Conservation (phyloP, 2,329 filamentous ascomycete species). For the Hawksworthiomyces lignivorus region DNA sequence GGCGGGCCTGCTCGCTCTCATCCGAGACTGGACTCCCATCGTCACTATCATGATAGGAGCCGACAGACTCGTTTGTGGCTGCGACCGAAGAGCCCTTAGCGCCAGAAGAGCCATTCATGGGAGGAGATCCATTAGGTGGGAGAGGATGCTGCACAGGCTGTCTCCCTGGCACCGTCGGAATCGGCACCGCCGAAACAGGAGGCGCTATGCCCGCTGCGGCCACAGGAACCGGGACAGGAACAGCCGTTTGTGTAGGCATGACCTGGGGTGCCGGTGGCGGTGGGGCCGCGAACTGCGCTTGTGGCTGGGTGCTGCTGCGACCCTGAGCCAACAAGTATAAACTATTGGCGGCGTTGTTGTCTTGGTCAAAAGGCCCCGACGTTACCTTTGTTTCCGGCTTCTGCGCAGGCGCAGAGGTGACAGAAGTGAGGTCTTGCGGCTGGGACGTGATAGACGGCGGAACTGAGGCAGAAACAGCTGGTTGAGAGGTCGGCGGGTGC, state of each 20-base stretch:
- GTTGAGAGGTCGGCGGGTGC: conserved; percentile 21
- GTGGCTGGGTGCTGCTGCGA: conserved; percentile 45
- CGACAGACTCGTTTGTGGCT: conserved; percentile 20
- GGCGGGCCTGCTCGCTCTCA: conserved; percentile 60
- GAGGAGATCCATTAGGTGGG: conserved; percentile 38
- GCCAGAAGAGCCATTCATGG: conserved; percentile 34
- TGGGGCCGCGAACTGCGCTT: conserved; percentile 38
- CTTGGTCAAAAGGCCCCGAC: conserved; percentile 71
- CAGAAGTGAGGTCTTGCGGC: conserved; percentile 43
- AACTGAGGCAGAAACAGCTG: conserved; percentile 20
- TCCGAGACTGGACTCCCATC: conserved; percentile 68
- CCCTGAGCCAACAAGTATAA: conserved; percentile 82
- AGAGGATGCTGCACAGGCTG: conserved; percentile 19
- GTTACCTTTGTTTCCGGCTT: conserved; percentile 45
- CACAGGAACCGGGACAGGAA: conserved; percentile 13
- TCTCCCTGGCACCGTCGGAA: conserved; percentile 15
- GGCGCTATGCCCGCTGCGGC: background rate
- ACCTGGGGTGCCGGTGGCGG: conserved; percentile 37
- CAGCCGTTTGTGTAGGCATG: conserved; percentile 41
- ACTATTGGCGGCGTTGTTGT: conserved; percentile 92
- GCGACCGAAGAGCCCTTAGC: background rate
- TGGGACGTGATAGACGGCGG: conserved; percentile 38
- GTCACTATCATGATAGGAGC: conserved; percentile 49
- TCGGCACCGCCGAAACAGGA: conserved; percentile 4
- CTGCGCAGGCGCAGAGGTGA: conserved; percentile 20